Evolutionary conservation across 306 rosid genomes (phyloP), one percentile per base, ranked within the genome.

Genomic region (Herpetospermum pedunculosum): DNA sequence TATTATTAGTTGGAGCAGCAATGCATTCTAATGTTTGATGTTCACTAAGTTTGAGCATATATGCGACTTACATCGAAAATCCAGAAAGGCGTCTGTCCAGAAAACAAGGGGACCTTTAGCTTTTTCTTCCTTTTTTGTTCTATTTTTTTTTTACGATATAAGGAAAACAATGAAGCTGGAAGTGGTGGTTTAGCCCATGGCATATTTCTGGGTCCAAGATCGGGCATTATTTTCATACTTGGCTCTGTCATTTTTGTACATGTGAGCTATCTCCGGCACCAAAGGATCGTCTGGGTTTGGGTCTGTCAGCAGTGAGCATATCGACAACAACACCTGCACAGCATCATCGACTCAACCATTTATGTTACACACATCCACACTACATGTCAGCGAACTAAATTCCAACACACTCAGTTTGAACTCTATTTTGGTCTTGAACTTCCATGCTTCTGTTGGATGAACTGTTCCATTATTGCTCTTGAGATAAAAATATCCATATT

Each of bases 251-350:
- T 29, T 48, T 21, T 71, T 71, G 75, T 71, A 71, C 43, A 9
- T 48, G 29, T 71, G 59, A 29, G 75, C 75, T 29, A 71, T 71
- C 44, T 71, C 60, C 0, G 75, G 75, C 18, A 71, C 75, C 75
- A 71, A n/a, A 0, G 75, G 75, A 50, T 71, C 75, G 0, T 71
- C 75, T 3, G 75, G 75, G 58, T 71, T 71, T 2, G 75, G 75
- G 75, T 71, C 75, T 2, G 75, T 71, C 1, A 71, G 75, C 46
- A 71, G 62, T 5, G 75, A 71, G 75, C 60, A 71, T 49, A 71
- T 49, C 8, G 75, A 71, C 46, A 71, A 34, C 29, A 71, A 23
- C n/a, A 71, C 75, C 75, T 71, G 37, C 54, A 41, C 54, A 40
- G 40, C 18, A 55, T 12, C 30, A 13, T 16, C 55, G 1, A n/a